Conservation (phyloP, 331 rosid genomes). For the Cydonia oblonga region DNA sequence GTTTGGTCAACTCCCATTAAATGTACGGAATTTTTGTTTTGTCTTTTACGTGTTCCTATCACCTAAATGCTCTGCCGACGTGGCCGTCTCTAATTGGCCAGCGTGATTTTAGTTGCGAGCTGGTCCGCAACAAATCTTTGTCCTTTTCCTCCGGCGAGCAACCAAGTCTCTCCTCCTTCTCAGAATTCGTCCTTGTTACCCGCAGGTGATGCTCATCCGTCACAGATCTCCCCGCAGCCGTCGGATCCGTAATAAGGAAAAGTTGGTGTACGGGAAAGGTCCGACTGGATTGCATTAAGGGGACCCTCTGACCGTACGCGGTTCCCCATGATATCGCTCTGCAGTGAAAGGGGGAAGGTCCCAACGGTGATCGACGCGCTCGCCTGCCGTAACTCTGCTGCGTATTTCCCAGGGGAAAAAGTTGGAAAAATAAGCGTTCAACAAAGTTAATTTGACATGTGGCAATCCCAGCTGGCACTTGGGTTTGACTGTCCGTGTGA, state of each 20-base stretch:
- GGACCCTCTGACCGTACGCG: neutral
- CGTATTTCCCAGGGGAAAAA: neutral
- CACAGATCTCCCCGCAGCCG: conserved; percentile 4
- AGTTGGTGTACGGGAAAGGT: too few species aligned
- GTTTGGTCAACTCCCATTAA: neutral
- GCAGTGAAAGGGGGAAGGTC: neutral
- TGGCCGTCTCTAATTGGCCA: neutral
- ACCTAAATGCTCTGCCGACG: neutral
- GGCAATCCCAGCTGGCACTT: neutral
- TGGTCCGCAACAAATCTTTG: conserved; percentile 28
- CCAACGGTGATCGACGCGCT: neutral
- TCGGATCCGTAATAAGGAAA: neutral
- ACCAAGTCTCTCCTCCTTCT: neutral
- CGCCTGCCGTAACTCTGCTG: neutral
- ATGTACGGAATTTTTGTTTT: neutral
- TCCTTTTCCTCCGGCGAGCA: neutral
- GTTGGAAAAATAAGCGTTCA: too few species aligned
- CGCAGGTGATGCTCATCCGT: conserved; percentile 9
- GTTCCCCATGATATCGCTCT: neutral
- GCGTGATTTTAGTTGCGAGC: conserved; percentile 18
- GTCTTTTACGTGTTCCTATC: conserved; percentile 12
- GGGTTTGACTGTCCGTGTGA: neutral
- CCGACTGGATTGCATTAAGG: neutral
- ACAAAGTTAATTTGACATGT: neutral
- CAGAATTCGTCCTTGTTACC: neutral